These are phyloP conservation scores for Fraxinus excelsior DNA, from an alignment of 257 asterid species.

Conservation along the genomic window DNA sequence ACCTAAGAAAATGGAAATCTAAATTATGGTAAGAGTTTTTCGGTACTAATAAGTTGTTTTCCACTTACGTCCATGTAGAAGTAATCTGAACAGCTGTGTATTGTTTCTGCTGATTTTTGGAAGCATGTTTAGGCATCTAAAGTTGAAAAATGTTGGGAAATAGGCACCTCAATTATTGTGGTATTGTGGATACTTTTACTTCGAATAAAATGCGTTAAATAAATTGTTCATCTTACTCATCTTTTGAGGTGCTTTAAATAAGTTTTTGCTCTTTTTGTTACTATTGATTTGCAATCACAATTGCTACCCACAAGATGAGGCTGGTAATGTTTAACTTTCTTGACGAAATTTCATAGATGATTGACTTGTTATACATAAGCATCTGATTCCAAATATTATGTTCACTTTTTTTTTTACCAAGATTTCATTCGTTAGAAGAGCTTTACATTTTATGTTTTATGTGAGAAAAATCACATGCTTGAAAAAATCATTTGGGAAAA, in stretches of 20 bases:
- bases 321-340: too few species aligned
- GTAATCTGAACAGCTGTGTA: neutral
- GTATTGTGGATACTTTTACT: neutral
- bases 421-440: too few species aligned
- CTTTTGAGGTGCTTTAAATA: neutral
- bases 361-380: too few species aligned
- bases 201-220: neutral
- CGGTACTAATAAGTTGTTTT: neutral
- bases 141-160: neutral
- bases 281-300: neutral
- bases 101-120: neutral
- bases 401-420: too few species aligned
- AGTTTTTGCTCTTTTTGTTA: neutral
- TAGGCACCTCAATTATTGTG: neutral
- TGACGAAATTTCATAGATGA: too few species aligned
- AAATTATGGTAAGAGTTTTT: neutral
- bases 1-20: neutral
- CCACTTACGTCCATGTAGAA: neutral
- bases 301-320: too few species aligned
- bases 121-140: neutral
- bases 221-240: neutral
- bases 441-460: too few species aligned
- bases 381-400: too few species aligned
- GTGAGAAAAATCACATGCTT: too few species aligned
- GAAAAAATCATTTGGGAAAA: too few species aligned